Evolutionary conservation across 108 stramenopile species (phyloP), one percentile per base, ranked within the genome.

Genomic region (Cyclotella choctawhatcheeana): DNA sequence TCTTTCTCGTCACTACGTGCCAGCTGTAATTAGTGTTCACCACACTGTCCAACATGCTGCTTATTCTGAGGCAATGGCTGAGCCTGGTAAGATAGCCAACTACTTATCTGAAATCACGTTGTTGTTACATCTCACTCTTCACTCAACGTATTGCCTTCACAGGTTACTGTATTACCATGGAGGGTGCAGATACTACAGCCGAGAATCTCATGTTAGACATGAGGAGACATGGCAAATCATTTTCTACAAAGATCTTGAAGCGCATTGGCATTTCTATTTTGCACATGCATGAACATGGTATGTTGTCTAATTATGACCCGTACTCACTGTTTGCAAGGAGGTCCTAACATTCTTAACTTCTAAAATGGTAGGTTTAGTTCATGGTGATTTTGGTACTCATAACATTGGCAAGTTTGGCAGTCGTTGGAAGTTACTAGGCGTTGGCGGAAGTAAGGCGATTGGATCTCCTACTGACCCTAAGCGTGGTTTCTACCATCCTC

Each of bases 31-130:
- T 52, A 95, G 94, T 81, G 94, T 95, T 26, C 94, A 95, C 64
- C 94, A 95, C 71, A 95, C 94, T 18, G 91, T 95, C 10, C 94
- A 95, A 44, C 94, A 95, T 71, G 91, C 90, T 22, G 94, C 94
- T 1, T 95, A 95, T 54, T 88, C 89, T 44, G 90, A 88, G 69
- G 94, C 94, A 2, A 92, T 89, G 83, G 94, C 94, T 6, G 94
- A 95, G 47, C 86, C 94, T 60, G 94, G 90, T 87, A 90, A n/a
- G n/a, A 18, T 88, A 91, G 52, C 83, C 90, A 21, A 89, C 73
- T 22, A 88, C 91, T 44, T 86, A 94, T 24, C 89, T 91, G 44
- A 90, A 86, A 71, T 50, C 93, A 91, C 64, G 93, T 94, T 37
- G 91, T 94, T 77, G 93, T 90, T 3, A 94, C 91, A 64, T 76